Evolutionary conservation across 331 rosid genomes (phyloP).

Genomic region (Arachis monticola): DNA sequence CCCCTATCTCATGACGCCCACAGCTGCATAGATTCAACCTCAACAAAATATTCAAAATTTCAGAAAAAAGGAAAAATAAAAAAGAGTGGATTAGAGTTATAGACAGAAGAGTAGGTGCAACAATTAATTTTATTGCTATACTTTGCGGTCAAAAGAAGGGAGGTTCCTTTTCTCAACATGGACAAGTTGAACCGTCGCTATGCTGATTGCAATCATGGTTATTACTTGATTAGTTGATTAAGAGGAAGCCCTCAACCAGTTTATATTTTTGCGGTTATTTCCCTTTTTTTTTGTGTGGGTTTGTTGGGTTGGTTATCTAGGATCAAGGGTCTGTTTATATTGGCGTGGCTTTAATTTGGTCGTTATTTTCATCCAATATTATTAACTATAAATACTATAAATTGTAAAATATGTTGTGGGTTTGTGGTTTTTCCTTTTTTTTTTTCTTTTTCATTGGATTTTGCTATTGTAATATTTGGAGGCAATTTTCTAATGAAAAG

Average conservation of each 20-base stretch:
- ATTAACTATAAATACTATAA: background rate
- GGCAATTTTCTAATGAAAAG: conserved; percentile 22
- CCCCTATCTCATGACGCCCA: no score
- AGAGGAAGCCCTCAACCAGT: background rate
- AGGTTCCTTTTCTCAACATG: background rate
- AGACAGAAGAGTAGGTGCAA: background rate
- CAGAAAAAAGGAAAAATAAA: background rate
- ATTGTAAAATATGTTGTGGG: background rate
- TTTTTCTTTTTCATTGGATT: background rate
- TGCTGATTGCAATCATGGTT: no score
- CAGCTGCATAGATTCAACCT: conserved; percentile 62
- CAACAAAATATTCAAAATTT: background rate
- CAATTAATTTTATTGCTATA: background rate
- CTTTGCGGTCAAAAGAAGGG: conserved; percentile 3
- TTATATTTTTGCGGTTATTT: background rate
- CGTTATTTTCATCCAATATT: background rate
- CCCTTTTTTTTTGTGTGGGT: background rate
- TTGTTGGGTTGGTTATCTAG: background rate
- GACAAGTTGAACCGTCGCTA: background rate
- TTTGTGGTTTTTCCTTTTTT: background rate
- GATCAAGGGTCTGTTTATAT: background rate
- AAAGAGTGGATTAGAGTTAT: no score
- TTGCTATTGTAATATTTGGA: conserved; percentile 15
- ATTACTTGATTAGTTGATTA: no score
- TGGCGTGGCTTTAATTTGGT: conserved; percentile 1